These are phyloP conservation scores for Fragilaria radians DNA, from an alignment of 108 stramenopile species.

Conservation along the genomic window DNA sequence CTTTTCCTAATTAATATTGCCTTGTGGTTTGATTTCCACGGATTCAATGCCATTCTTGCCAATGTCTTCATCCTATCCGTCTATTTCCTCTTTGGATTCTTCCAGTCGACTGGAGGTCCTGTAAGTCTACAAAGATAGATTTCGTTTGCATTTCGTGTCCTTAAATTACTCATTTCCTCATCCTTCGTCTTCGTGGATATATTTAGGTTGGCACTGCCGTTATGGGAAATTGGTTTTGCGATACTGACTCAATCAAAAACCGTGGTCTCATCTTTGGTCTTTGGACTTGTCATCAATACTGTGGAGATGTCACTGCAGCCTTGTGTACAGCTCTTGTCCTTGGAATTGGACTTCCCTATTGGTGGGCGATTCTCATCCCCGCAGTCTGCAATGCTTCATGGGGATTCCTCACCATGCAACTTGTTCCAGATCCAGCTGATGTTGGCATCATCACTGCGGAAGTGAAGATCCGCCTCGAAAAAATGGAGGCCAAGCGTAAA, in stretches of 20 bases:
- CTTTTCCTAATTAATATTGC: slow-evolving; percentile 79
- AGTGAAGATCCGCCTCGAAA: slow-evolving; percentile 65
- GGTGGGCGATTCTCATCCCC: slow-evolving; percentile 87
- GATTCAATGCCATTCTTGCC: slow-evolving; percentile 42
- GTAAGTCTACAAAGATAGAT: slow-evolving; percentile 24
- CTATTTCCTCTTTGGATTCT: slow-evolving; percentile 92
- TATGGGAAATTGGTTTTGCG: slow-evolving; percentile 96
- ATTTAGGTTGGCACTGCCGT: slow-evolving; percentile 83
- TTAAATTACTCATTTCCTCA: too few species aligned
- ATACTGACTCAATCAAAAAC: slow-evolving; percentile 73
- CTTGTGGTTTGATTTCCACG: slow-evolving; percentile 77
- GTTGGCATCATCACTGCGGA: slow-evolving; percentile 86
- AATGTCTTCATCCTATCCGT: slow-evolving; percentile 76
- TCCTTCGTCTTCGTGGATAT: too few species aligned
- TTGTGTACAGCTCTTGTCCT: slow-evolving; percentile 82
- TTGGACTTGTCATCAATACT: slow-evolving; percentile 98
- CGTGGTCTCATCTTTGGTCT: slow-evolving; percentile 92
- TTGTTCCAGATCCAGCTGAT: slow-evolving; percentile 83
- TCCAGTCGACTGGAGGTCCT: slow-evolving; percentile 93
- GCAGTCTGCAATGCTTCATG: slow-evolving; percentile 77
- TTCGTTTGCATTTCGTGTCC: neutral
- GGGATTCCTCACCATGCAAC: slow-evolving; percentile 77
- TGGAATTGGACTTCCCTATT: slow-evolving; percentile 59
- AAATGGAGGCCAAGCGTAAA: slow-evolving; percentile 63
- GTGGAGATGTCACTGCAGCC: slow-evolving; percentile 89